A percentile compares a stretch with the other conserved stretches of the same genome.
These are phyloP conservation scores for Exophiala viscosa DNA, from an alignment of 2,329 filamentous ascomycete species.

Conservation along the genomic window DNA sequence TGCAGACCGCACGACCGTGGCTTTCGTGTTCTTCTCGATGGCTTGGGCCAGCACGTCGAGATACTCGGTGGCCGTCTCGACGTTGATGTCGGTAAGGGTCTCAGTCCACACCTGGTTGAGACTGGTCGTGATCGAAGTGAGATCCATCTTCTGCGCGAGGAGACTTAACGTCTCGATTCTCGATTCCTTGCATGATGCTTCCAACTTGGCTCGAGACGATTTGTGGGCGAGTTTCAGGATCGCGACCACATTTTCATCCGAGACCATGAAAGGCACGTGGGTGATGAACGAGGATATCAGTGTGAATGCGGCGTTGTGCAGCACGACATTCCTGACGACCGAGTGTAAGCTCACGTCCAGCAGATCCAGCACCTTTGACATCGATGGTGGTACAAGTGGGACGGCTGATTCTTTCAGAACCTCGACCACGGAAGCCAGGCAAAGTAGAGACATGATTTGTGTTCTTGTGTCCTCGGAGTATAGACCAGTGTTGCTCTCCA, in stretches of 20 bases:
- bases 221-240: constrained; percentile 62
- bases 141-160: constrained; percentile 71
- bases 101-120: constrained; percentile 68
- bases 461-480: constrained; percentile 16
- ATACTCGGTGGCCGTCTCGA: constrained; percentile 42
- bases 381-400: constrained; percentile 71
- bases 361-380: constrained; percentile 69
- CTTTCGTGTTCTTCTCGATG: constrained; percentile 69
- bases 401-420: constrained; percentile 83
- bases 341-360: constrained; percentile 59
- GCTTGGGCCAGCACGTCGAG: constrained; percentile 16
- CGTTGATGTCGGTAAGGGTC: constrained; percentile 60
- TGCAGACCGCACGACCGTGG: constrained; percentile 71
- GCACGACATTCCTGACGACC: constrained; percentile 47
- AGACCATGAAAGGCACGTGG: constrained; percentile 85
- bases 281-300: constrained; percentile 76
- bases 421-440: constrained; percentile 82
- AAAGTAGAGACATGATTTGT: constrained; percentile 56
- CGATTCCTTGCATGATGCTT: constrained; percentile 56
- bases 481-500: constrained; percentile 49
- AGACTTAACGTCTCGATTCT: constrained; percentile 68
- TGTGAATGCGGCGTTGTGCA: constrained; percentile 79
- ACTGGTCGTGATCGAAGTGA: constrained; percentile 70
- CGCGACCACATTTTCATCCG: constrained; percentile 66
- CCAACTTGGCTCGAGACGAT: constrained; percentile 7